Evolutionary conservation across 352 stramenopile genomes (phyloP).

Genomic region (Pythium periplocum): DNA sequence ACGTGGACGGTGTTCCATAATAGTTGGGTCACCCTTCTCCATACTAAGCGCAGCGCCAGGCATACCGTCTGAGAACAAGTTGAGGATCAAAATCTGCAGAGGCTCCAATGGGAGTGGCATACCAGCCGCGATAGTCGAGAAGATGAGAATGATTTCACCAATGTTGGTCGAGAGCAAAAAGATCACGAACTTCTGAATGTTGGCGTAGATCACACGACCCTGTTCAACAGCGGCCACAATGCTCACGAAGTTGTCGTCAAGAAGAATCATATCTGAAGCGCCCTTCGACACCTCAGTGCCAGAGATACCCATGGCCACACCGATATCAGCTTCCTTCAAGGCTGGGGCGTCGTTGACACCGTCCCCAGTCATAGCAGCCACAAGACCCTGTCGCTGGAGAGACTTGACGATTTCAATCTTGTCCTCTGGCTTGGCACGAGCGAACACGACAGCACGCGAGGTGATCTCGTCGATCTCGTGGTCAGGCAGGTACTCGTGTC

Average conservation of each 20-base stretch:
- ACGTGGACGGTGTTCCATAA: conserved; percentile 61
- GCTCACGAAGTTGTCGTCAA: conserved; percentile 98
- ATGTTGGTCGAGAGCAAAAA: conserved; percentile 98
- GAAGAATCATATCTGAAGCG: conserved; percentile 97
- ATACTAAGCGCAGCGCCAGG: conserved; percentile 67
- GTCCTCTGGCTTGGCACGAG: conserved; percentile 92
- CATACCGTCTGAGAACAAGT: conserved; percentile 97
- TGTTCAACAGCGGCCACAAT: conserved; percentile 97
- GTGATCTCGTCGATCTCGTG: conserved; percentile 88
- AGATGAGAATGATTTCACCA: conserved; percentile 89
- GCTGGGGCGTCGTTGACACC: conserved; percentile 98
- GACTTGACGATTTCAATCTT: conserved; percentile 96
- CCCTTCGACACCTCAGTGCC: conserved; percentile 98
- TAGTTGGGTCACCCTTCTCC: conserved; percentile 57
- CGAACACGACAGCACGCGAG: conserved; percentile 87
- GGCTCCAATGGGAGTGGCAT: conserved; percentile 88
- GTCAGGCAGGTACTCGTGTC: conserved; percentile 49
- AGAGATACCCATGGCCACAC: conserved; percentile 96
- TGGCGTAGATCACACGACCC: conserved; percentile 96
- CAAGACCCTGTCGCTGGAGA: conserved; percentile 84
- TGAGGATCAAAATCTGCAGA: conserved; percentile 98
- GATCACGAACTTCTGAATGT: conserved; percentile 98
- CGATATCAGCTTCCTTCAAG: conserved; percentile 95
- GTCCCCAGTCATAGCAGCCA: conserved; percentile 97
- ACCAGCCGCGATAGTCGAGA: conserved; percentile 48